phyloP scores from a whole-genome alignment of 1,284 basidiomycete species.

The Exobasidium cylindrosporum region DNA sequence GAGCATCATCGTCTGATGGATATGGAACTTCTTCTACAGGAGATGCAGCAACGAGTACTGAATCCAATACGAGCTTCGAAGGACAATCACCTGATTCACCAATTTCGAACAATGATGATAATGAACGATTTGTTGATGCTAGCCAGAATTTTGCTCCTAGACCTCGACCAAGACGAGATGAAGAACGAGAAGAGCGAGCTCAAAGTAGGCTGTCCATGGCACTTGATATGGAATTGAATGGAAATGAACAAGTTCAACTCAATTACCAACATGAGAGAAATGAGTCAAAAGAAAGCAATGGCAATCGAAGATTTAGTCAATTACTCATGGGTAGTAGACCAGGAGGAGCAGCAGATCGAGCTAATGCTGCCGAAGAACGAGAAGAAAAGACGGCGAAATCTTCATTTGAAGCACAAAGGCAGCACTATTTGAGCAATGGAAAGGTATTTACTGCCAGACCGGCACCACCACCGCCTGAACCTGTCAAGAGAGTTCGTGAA shows the following conservation, averaged over 20 bases:
- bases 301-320: background rate
- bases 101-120: background rate
- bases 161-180: constrained; percentile 1
- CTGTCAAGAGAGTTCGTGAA: background rate
- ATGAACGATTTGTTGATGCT: constrained; percentile 2
- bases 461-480: background rate
- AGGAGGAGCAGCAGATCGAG: constrained; percentile 2
- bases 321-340: constrained; percentile 1
- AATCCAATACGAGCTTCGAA: constrained; percentile 3
- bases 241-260: background rate
- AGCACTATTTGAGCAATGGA: background rate
- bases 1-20: background rate
- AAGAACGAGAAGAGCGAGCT: constrained; percentile 7
- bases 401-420: background rate
- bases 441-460: background rate
- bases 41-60: background rate
- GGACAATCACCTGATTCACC: background rate
- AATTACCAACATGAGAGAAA: background rate
- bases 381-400: background rate
- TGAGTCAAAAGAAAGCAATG: background rate
- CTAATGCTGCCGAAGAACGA: background rate
- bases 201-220: constrained; percentile 8
- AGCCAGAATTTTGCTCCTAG: background rate
- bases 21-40: constrained; percentile 2
- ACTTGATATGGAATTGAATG: background rate